Conservation (phyloP, 192 early-diverging fungal species). For the Lobosporangium transversale region DNA sequence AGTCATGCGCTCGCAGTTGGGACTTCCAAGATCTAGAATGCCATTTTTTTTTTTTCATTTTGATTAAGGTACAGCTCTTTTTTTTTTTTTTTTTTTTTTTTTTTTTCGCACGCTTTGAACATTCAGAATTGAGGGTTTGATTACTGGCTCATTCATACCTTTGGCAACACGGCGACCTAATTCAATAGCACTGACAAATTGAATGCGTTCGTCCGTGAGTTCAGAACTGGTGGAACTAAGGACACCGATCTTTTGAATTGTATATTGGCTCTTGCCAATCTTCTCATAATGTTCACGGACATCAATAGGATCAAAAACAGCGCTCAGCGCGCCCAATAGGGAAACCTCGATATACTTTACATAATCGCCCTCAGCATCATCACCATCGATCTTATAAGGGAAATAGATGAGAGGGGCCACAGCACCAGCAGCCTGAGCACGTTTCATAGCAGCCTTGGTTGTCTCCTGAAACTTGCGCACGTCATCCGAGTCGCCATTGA, state of each 20-base stretch:
- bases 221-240: conserved; percentile 53
- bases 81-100: not conserved
- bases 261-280: conserved; percentile 58
- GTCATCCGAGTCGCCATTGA: conserved; percentile 83
- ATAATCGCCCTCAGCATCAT: conserved; percentile 69
- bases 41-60: no score
- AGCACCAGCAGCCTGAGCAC: conserved; percentile 73
- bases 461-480: conserved; percentile 78
- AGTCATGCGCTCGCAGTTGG: conserved; percentile 89
- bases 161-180: conserved; percentile 74
- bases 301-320: conserved; percentile 81
- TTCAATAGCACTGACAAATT: conserved; percentile 76
- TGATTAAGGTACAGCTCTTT: not conserved
- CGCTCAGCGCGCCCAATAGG: conserved; percentile 75
- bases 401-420: conserved; percentile 68
- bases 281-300: conserved; percentile 75
- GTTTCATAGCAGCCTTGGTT: conserved; percentile 72
- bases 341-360: conserved; percentile 77
- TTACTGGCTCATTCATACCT: conserved; percentile 43
- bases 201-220: conserved; percentile 52
- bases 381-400: conserved; percentile 58
- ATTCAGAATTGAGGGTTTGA: no score
- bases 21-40: conserved; percentile 78
- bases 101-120: not conserved
- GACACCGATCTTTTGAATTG: conserved; percentile 70